Conservation (phyloP, 768 basidiomycete species). For the Phylloporus arenicola region DNA sequence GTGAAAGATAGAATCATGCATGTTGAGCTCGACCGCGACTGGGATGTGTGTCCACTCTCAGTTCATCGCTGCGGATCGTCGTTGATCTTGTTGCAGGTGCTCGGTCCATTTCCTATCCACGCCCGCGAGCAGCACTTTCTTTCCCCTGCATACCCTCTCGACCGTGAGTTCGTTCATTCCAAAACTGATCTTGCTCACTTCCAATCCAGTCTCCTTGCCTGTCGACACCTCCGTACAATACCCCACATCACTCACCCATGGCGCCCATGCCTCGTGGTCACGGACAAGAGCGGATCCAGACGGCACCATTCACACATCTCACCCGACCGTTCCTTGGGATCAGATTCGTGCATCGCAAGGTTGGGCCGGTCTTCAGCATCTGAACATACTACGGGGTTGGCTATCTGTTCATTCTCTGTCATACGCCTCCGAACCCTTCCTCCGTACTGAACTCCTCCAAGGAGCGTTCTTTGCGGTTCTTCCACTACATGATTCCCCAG, state of each 20-base stretch:
- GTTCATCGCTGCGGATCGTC: neutral
- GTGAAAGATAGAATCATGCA: no score
- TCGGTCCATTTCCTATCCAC: slow-evolving; percentile 81
- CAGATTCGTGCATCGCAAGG: slow-evolving; percentile 72
- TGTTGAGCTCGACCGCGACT: slow-evolving; percentile 23
- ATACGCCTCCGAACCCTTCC: slow-evolving; percentile 32
- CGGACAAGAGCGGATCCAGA: slow-evolving; percentile 36
- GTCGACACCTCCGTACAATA: slow-evolving; percentile 31
- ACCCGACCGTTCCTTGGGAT: slow-evolving; percentile 61
- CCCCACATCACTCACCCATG: slow-evolving; percentile 48
- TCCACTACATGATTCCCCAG: slow-evolving; percentile 35
- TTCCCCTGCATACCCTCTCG: slow-evolving; percentile 70
- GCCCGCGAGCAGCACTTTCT: slow-evolving; percentile 80
- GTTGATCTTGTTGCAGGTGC: slow-evolving; percentile 41
- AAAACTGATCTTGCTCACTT: slow-evolving; percentile 1
- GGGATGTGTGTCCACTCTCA: slow-evolving; percentile 22
- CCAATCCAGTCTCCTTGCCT: slow-evolving; percentile 6
- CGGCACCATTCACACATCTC: slow-evolving; percentile 55
- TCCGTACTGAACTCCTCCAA: slow-evolving; percentile 59
- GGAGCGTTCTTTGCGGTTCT: slow-evolving; percentile 74
- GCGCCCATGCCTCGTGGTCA: slow-evolving; percentile 53
- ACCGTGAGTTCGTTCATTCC: slow-evolving; percentile 40
- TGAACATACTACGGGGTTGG: slow-evolving; percentile 61
- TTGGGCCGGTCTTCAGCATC: slow-evolving; percentile 83
- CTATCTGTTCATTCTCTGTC: slow-evolving; percentile 52